Base-by-base conservation (phyloP, 805 yeast species). In the Saturnispora saitoi region DNA sequence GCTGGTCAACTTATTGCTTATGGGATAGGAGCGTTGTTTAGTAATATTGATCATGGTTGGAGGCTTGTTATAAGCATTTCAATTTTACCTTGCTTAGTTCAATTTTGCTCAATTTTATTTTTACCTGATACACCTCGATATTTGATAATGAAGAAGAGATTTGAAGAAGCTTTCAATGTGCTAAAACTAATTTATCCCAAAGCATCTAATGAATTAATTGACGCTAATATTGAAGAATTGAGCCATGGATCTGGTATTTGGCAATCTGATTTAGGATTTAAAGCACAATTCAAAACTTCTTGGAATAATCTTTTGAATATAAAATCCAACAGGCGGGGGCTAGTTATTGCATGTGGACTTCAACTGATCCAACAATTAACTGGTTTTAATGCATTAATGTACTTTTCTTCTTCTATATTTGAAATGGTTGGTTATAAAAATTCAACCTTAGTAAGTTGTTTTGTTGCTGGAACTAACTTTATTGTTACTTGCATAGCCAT, bases 351-450 rank as follows among this genome's bases (percentile, higher is more conserved):
- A 8, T 89, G 96, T 71, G 96, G 95, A 32, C 70, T 91, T 55
- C 98, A 91, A 68, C 96, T 95, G 51, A 84, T 91, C 59, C 98
- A 91, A 71, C 99, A 91, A 69, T 88, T 91, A 59, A 85, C 95
- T 17, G 98, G 98, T 55, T 90, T 93, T 79, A 93, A 91, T 69
- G 86, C 97, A 5, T 75, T 91, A 58, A 86, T 91, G 95, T 91
- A 91, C 70, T 91, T 90, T 67, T 84, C 95, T 43, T 81, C 95
- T 32, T 89, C 97, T 1, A 84, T 93, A 55, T 93, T 93, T 62
- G 82, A 88, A 65, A 80, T 89, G 40, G 87, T 90, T 48, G 98
- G 98, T 2, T 91, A 90, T 64, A 60, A 77, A 52, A 80, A 90
- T 64, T 78, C 98, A 10, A 84, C 96, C n/a, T 96, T 96, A 1